Evolutionary conservation across 2,329 filamentous ascomycete species (phyloP), one percentile per base, ranked within the genome.

Genomic region (Verticillium nubilum): DNA sequence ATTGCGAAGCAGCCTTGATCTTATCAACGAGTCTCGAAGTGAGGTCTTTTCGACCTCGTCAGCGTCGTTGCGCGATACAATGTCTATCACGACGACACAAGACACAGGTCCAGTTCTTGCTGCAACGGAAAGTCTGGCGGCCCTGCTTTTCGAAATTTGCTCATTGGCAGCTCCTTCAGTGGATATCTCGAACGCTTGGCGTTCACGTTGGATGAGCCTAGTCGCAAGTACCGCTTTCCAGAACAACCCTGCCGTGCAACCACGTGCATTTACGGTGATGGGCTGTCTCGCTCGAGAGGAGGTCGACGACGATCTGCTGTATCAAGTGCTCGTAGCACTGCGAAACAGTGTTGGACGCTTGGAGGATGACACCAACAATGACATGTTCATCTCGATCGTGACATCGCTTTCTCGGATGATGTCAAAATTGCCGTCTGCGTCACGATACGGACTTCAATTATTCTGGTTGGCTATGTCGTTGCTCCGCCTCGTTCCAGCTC

Each of bases 171-270:
- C 87, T 13, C 84, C 86, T 12, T 86, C 86, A 0, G 73, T 85
- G 9, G 86, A 89, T 64, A 77, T 87, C 66, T 82, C 86, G 25
- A 90, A 90, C 66, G 81, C 84, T 17, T 90, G 87, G 87, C 82
- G 87, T 27, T 86, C 87, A 23, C 81, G 87, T 23, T 90, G 87
- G 87, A 89, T 90, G 87, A 88, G 86, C 66, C 75, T 90, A 25
- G 86, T 90, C 42, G 86, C 87, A 17, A 90, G 87, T 67, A 90
- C 86, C 10, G 87, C 87, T 0, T 90, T 90, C 68, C 87, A 90
- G 68, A 89, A 86, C 67, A 90, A 90, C 67, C 87, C 86, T 9
- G 86, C 87, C 2, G 87, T 90, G 59, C 87, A 90, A 64, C 86
- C 87, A 5, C 78, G 85, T 23, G 87, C 87, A 1, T 90, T 90